Evolutionary conservation across 73 alveolate species (phyloP).

Genomic region (Paraurostyla sp.): DNA sequence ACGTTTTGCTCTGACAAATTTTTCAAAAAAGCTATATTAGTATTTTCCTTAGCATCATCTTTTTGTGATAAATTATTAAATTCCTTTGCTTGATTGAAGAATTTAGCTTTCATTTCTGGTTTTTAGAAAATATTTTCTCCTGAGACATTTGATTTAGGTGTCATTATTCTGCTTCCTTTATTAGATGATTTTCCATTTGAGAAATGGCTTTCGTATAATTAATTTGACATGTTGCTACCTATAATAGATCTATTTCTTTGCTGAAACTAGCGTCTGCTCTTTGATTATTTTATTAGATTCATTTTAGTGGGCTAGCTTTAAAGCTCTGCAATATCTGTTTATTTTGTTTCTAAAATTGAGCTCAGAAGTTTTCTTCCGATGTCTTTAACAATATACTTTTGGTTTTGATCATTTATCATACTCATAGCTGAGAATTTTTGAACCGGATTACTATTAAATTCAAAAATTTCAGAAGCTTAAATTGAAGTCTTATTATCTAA

Average conservation of each 20-base stretch:
- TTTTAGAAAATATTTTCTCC: not conserved
- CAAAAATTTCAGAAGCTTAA: too few species aligned
- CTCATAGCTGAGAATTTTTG: not conserved
- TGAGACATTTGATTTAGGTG: not conserved
- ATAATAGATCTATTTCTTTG: not conserved
- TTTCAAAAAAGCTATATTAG: not conserved
- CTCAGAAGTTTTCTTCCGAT: not conserved
- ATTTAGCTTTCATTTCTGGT: conserved; percentile 8
- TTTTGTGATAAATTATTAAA: not conserved
- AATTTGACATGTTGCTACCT: not conserved
- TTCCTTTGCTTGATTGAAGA: conserved; percentile 27
- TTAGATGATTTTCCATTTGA: not conserved
- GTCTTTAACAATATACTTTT: not conserved
- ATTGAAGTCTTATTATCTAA: too few species aligned
- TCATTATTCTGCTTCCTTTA: not conserved
- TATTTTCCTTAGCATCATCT: not conserved
- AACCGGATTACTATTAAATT: too few species aligned
- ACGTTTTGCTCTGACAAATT: not conserved
- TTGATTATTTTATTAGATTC: not conserved
- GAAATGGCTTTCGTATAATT: not conserved
- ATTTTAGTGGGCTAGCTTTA: not conserved
- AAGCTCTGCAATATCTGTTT: not conserved
- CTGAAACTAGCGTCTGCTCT: not conserved
- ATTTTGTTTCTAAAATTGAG: not conserved
- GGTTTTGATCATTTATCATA: not conserved